These are phyloP conservation scores for Aureobasidium sp. DNA, from an alignment of 2,329 filamentous ascomycete genomes.

Conservation along the genomic window DNA sequence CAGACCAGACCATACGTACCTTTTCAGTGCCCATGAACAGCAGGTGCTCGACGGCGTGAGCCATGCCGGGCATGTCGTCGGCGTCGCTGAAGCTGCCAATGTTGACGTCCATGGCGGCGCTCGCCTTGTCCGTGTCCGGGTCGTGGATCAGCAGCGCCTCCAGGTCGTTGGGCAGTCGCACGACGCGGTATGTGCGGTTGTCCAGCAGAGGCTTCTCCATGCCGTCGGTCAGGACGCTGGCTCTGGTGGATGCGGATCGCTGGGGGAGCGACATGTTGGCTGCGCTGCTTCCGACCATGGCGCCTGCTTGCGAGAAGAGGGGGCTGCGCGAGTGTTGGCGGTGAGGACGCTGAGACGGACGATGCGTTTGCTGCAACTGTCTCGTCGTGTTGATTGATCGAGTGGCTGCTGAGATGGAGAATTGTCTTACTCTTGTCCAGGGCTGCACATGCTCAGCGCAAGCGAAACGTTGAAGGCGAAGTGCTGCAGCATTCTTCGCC, in stretches of 20 bases:
- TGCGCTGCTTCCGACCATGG: constrained; percentile 16
- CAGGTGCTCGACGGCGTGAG: constrained; percentile 91
- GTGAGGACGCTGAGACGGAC: not conserved
- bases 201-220: constrained; percentile 80
- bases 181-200: constrained; percentile 78
- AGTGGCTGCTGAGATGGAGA: not conserved
- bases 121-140: constrained; percentile 90
- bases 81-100: constrained; percentile 93
- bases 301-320: not conserved
- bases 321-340: constrained; percentile 5
- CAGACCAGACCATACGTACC: constrained; percentile 36
- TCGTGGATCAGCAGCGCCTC: constrained; percentile 92
- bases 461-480: constrained; percentile 12
- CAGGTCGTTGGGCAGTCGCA: constrained; percentile 74
- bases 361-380: not conserved
- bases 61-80: constrained; percentile 85
- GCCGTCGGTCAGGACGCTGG: constrained; percentile 47
- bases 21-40: constrained; percentile 99
- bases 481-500: constrained; percentile 12
- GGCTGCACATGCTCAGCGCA: constrained; percentile 9
- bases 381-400: not conserved
- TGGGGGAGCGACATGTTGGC: constrained; percentile 12
- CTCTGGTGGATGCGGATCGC: constrained; percentile 16
- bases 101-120: constrained; percentile 88
- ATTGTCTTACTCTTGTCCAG: constrained; percentile 12